Evolutionary conservation across 2,329 filamentous ascomycete genomes (phyloP), one percentile per base, ranked within the genome.

Genomic region (Mycosphaerella arachidis): DNA sequence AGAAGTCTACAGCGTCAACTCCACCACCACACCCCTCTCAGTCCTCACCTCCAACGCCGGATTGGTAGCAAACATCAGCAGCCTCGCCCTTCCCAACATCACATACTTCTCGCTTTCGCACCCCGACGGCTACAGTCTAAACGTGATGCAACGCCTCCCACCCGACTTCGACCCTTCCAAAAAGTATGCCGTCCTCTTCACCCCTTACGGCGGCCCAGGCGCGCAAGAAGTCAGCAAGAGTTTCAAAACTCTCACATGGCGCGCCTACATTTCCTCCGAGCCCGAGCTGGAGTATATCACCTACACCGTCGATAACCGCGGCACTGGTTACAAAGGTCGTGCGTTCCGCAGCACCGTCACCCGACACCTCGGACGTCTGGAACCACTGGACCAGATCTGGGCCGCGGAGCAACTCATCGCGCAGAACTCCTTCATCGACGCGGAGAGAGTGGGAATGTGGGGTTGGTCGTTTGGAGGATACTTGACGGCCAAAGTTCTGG

Each of bases 401-500:
- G 86, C 86, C 0, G 86, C 86, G 0, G 76, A 81, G 60, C 73
- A 85, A 68, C 77, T 87, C 3, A 76, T 79, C 0, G 71, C 75
- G 33, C 75, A 77, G 58, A 76, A 81, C 60, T 57, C 73, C 0
- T 89, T 79, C 70, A 78, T 89, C 59, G 83, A 89, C 67, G 71
- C 75, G 1, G 71, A 81, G 10, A 82, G 86, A 67, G 79, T 89
- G 13, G 86, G 82, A 45, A 88, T 89, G 68, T 89, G 83, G 77
- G 87, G 87, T 1, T 88, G 85, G 86, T 86, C 82, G 0, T 89
- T 83, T 65, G 87, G 87, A 12, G 87, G 86, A 1, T 90, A 86
- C 67, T 78, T 90, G 1, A 80, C 84, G 0, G 76, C 84, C 55
- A 90, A 90, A 75, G 85, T 87, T 0, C 76, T 90, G 7, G 87